These are phyloP conservation scores for Malania oleifera DNA, from an alignment of 164 flowering plant species.

Conservation along the genomic window DNA sequence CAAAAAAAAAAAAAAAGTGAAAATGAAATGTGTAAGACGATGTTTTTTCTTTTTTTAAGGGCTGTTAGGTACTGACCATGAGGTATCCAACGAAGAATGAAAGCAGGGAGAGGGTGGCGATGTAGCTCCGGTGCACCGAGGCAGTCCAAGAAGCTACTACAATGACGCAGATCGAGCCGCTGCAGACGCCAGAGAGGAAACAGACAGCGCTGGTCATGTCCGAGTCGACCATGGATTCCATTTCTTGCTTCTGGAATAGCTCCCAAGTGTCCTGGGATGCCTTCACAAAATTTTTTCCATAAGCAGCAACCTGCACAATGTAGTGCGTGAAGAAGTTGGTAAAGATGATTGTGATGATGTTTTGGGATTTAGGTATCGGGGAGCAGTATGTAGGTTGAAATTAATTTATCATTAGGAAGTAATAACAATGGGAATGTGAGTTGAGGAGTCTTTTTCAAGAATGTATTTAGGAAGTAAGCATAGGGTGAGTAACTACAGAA, in stretches of 20 bases:
- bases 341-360: too few relatives aligned
- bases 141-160: slow-evolving; percentile 72
- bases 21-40: too few relatives aligned
- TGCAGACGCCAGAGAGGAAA: slow-evolving; percentile 82
- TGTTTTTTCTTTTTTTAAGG: too few relatives aligned
- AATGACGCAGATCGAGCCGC: slow-evolving; percentile 78
- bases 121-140: slow-evolving; percentile 44
- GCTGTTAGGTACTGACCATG: slow-evolving; percentile 46
- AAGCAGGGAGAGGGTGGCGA: slow-evolving; percentile 66
- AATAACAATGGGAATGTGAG: too few relatives aligned
- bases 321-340: too few relatives aligned
- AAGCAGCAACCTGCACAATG: slow-evolving; percentile 61
- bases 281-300: slow-evolving; percentile 73
- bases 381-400: too few relatives aligned
- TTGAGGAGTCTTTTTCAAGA: too few relatives aligned
- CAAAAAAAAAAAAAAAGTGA: slow-evolving; percentile 1
- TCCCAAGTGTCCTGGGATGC: slow-evolving; percentile 90
- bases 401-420: too few relatives aligned
- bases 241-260: slow-evolving; percentile 48
- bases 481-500: too few relatives aligned
- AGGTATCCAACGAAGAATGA: slow-evolving; percentile 86
- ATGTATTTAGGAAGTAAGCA: too few relatives aligned
- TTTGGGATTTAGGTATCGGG: too few relatives aligned
- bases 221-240: slow-evolving; percentile 66
- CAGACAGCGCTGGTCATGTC: slow-evolving; percentile 85